phyloP scores from a whole-genome alignment of 345 rosid species.

The Gossypium bickii region DNA sequence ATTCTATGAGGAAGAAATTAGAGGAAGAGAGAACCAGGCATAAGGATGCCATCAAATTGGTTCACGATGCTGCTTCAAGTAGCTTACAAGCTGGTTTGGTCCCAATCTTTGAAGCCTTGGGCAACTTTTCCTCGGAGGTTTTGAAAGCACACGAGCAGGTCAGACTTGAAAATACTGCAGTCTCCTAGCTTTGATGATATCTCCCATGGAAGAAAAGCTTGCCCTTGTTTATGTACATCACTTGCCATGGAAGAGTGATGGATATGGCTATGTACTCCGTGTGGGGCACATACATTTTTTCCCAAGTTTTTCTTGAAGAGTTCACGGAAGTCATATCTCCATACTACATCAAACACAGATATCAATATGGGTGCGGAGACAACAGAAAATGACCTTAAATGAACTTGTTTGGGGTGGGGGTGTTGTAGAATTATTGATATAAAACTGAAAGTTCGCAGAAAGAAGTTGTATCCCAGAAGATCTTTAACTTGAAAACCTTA shows the following conservation, averaged over 20 bases:
- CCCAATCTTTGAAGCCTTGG: constrained; percentile 81
- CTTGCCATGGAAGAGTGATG: background rate
- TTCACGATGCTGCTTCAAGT: constrained; percentile 68
- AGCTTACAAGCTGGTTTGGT: constrained; percentile 77
- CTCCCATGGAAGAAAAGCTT: background rate
- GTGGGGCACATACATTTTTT: background rate
- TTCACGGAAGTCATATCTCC: background rate
- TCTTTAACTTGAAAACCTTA: background rate
- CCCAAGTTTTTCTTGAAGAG: background rate
- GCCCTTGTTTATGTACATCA: constrained; percentile 20
- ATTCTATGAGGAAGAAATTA: constrained; percentile 71
- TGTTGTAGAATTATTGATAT: constrained; percentile 10
- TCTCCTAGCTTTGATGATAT: background rate
- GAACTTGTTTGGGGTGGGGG: background rate
- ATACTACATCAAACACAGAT: background rate
- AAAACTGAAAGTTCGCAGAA: constrained; percentile 11
- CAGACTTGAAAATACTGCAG: constrained; percentile 37
- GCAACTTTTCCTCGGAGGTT: constrained; percentile 68
- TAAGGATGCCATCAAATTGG: constrained; percentile 63
- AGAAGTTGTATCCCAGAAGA: background rate
- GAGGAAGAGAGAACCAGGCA: constrained; percentile 72
- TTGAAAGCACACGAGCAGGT: constrained; percentile 78
- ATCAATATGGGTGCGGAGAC: background rate
- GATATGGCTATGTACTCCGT: background rate
- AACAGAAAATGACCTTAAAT: background rate